Base-by-base conservation (phyloP, 345 rosid genomes). In the Populus ilicifolia region DNA sequence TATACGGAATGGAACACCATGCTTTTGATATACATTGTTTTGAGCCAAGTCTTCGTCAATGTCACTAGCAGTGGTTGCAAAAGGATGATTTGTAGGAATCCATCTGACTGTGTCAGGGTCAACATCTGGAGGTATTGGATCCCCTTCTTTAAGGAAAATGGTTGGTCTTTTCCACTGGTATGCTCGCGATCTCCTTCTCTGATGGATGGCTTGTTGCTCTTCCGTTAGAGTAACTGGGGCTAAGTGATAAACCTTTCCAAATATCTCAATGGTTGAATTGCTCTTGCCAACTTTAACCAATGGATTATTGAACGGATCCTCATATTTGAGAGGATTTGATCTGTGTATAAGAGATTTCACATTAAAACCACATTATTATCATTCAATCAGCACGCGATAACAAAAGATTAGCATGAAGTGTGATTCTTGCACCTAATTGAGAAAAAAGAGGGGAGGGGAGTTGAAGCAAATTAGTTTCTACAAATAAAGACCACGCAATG, bases 51-150 rank as follows among this genome's bases (percentile, higher is more conserved):
- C 93, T 80, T 96, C 98, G 77, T 89, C 96, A 33, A 93, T 92
- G 75, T 93, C 98, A 68, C 88, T 89, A 54, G 89, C 89, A 13
- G 92, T 93, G 50, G 98, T 92, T 50, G 99, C 98, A 82, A 96
- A 96, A 43, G 99, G 99, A 82, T 96, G 99, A 82, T 96, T 96
- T 8, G 94, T 88, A n/a, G 98, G 99, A 84, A 96, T 96, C 99
- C 99, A 96, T 84, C 99, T 87, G 78, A 96, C 79, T 0, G 96
- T 90, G 61, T 96, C 99, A 1, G 98, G 97, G 79, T 93, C 98
- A 48, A 92, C 91, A 79, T 96, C 97, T 73, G 92, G 87, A 46
- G 99, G 98, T 75, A 93, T 69, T 0, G 87, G 82, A 79, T 96
- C 97, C 41, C 98, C 99, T 86, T 96, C 99, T 87, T 93, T 93